These are phyloP conservation scores for Kokia cookei DNA, from an alignment of 441 rosid genomes.

Conservation along the genomic window DNA sequence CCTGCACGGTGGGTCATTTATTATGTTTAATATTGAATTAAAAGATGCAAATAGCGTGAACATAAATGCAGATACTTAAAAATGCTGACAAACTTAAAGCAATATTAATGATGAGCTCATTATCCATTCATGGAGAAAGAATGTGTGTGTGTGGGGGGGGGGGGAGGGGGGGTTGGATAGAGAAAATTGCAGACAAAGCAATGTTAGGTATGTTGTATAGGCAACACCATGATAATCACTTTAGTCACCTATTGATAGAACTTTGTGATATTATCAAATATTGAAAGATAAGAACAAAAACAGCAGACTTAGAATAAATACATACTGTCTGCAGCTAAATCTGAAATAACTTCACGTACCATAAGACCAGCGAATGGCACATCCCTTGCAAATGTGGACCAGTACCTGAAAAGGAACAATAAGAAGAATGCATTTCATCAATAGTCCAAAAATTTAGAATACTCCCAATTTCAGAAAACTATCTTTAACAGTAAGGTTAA, in stretches of 20 bases:
- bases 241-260: not conserved
- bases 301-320: not conserved
- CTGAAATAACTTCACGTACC: slow-evolving; percentile 33
- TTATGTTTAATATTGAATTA: not conserved
- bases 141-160: not conserved
- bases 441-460: not conserved
- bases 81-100: not conserved
- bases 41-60: not conserved
- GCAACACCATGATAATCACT: not conserved
- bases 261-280: not conserved
- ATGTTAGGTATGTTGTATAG: not conserved
- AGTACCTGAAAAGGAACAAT: slow-evolving; percentile 47
- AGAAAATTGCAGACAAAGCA: not conserved
- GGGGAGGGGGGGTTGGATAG: too few relatives aligned
- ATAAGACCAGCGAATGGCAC: slow-evolving; percentile 92
- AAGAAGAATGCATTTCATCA: not conserved
- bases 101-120: not conserved
- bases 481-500: not conserved
- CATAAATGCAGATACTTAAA: not conserved
- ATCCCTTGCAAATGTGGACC: slow-evolving; percentile 92
- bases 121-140: not conserved
- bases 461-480: not conserved
- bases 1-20: slow-evolving; percentile 35
- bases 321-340: not conserved
- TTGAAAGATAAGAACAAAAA: not conserved